Evolutionary conservation across 2,329 filamentous ascomycete genomes (phyloP).

Genomic region (Penicillium sp.): DNA sequence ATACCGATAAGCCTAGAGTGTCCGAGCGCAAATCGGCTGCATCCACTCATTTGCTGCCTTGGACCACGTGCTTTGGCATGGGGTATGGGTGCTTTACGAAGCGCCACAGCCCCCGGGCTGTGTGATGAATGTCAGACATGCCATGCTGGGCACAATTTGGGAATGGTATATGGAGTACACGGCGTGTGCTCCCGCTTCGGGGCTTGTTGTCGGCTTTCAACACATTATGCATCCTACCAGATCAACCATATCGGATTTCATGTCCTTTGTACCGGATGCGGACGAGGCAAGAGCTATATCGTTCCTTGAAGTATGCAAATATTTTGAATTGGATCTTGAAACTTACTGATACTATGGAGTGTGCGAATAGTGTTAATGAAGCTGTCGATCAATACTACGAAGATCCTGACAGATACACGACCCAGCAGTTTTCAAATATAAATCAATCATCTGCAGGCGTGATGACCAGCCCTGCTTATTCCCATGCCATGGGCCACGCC

Average conservation of each 20-base stretch:
- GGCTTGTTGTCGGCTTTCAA: not conserved
- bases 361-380: conserved; percentile 4
- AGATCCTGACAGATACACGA: not conserved
- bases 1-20: not conserved
- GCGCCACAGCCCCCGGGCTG: not conserved
- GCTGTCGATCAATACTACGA: conserved; percentile 16
- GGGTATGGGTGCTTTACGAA: not conserved
- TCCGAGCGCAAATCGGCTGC: not conserved
- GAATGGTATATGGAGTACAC: not conserved
- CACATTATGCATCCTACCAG: not conserved
- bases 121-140: not conserved
- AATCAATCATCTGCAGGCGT: not conserved
- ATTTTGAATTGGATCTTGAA: not conserved
- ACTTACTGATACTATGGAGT: conserved; percentile 6
- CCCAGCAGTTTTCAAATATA: not conserved
- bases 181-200: not conserved
- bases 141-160: not conserved
- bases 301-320: conserved; percentile 9
- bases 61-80: not conserved
- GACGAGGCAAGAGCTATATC: conserved; percentile 1
- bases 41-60: not conserved
- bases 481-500: not conserved
- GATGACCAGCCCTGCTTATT: not conserved
- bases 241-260: conserved; percentile 1
- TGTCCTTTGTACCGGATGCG: conserved; percentile 3